Evolutionary conservation across 331 rosid species (phyloP).

Genomic region (Quercus phellos): DNA sequence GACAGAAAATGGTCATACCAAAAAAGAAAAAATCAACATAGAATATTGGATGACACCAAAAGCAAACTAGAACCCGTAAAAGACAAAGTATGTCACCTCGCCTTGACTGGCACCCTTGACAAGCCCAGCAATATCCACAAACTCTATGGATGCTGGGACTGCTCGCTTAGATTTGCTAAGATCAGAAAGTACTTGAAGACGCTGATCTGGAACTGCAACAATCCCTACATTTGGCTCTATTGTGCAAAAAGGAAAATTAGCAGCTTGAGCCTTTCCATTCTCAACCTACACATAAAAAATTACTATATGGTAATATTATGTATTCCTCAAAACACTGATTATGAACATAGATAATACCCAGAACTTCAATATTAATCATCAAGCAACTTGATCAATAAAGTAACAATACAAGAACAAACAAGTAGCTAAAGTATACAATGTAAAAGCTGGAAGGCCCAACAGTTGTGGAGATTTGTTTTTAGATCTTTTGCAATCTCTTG

Average conservation of each 20-base stretch:
- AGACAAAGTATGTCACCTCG: constrained; percentile 51
- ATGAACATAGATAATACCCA: constrained; percentile 3
- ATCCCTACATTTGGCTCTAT: constrained; percentile 98
- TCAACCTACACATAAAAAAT: constrained; percentile 62
- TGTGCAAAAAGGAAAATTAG: constrained; percentile 94
- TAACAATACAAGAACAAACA: not conserved
- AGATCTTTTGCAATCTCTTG: no score
- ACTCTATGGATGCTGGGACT: constrained; percentile 90
- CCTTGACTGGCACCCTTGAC: constrained; percentile 98
- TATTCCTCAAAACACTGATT: not conserved
- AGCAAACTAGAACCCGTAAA: constrained; percentile 6
- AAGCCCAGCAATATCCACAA: constrained; percentile 97
- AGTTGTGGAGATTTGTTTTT: no score
- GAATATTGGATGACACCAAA: constrained; percentile 7
- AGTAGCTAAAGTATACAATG: not conserved
- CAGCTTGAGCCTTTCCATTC: constrained; percentile 99
- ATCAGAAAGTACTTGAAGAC: constrained; percentile 76
- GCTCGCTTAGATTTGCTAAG: constrained; percentile 83
- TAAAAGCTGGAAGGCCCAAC: not conserved
- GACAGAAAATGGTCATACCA: not conserved
- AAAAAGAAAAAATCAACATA: not conserved
- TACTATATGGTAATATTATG: constrained; percentile 18
- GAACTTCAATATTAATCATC: constrained; percentile 15
- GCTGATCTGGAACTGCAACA: constrained; percentile 97
- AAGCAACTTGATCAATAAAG: not conserved